Base-by-base conservation (phyloP, 2,329 filamentous ascomycete genomes). In the Bipolaris cookei region DNA sequence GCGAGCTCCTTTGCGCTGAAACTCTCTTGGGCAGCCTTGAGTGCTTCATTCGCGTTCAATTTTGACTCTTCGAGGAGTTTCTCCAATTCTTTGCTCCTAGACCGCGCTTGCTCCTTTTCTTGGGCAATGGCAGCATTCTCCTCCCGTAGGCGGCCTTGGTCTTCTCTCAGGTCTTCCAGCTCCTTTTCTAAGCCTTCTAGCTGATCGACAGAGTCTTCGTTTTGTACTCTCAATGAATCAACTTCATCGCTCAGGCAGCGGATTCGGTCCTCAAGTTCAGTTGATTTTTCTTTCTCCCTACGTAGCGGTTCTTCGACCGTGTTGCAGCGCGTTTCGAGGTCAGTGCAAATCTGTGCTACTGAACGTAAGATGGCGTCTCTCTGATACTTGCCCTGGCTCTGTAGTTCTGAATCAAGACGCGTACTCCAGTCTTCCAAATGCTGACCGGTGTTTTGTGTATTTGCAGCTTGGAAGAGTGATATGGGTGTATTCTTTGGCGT, bases 311-410 rank as follows among this genome's bases (percentile, higher is more conserved):
- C 77, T 70, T 88, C 85, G 2, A 83, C 77, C 30, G 79, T 79
- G 32, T 82, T 78, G 64, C 85, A 88, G 6, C 85, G 80, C 8
- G 72, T 73, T 63, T 88, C 85, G 1, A 88, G 75, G 54, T 86
- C 83, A 21, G 79, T 77, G 64, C 84, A 87, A 11, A 84, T 80
- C 32, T 82, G 78, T 14, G 80, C 77, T 14, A 87, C 80, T 18
- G 81, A 77, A 8, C 77, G 75, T 25, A 83, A 69, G 7, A 87
- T 72, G 1, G 71, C 73, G n/a, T 82, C 76, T 6, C 82, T 75
- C 30, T 82, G 80, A 23, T 76, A 72, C 13, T 71, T 73, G 35
- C 57, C 70, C 20, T 77, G 71, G 21, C 63, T 66, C 20, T 76
- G 62, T 6, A 87, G 71, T 11, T 79, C 76, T 6, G 76, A 71